Evolutionary conservation across 306 rosid species (phyloP), one percentile per base, ranked within the genome.

Genomic region (Trifolium repens): DNA sequence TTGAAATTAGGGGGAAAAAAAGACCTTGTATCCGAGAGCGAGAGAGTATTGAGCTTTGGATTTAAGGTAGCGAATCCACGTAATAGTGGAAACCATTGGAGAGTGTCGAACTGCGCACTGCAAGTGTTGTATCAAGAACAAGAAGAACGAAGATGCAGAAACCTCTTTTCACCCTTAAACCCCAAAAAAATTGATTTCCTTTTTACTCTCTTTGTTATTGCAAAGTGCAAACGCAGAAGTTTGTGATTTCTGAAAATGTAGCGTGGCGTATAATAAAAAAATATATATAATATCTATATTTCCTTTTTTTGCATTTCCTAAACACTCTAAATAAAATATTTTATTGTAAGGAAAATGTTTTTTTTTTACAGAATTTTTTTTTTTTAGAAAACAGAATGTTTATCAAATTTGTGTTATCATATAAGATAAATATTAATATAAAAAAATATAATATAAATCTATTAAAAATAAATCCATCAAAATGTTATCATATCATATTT

Each of bases 21-120:
- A 67, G 37, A 92, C 98, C 98, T 89, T 91, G 87, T 69, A 78
- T 77, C 88, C 71, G 81, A 83, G 60, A 35, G 87, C 73, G n/a
- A 72, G 16, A 26, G 96, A 82, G 87, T 84, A 89, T 47, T 87
- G 90, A 43, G 87, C 43, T 84, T 77, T 89, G 88, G 76, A 79
- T 7, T 66, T 72, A 55, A 83, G 1, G 86, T 90, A 90, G 8
- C 98, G 93, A 53, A 60, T 57, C 91, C 87, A 88, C 58, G 96
- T 85, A 2, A 84, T 57, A 0, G 71, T 71, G 10, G 94, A 86
- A 87, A 85, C 90, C 94, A 90, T 89, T 74, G 85, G 79, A 74
- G 7, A 68, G 34, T 44, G 57, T 32, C 16, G 17, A 27, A 59
- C 1, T 59, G 19, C 17, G 19, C 17, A 59, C 40, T 27, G 40